phyloP scores from a whole-genome alignment of 2,329 filamentous ascomycete genomes.

The Cladophialophora immunda region DNA sequence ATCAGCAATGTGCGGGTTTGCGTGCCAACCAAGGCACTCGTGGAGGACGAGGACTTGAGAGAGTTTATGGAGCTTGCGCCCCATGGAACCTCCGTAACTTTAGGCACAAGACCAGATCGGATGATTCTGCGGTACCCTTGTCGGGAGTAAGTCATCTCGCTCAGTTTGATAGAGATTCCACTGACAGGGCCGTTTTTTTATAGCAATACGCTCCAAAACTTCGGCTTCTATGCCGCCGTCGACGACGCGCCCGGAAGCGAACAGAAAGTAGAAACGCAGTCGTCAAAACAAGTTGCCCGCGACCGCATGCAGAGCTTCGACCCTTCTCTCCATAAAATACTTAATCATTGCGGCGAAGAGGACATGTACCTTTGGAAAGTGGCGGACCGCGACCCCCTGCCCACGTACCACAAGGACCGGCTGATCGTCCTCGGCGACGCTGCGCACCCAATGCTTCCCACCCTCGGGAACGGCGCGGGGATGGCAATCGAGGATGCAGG shows the following conservation, averaged over 20 bases:
- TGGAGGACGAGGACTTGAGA: neutral
- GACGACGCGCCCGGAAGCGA: neutral
- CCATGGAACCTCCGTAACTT: neutral
- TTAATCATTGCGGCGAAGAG: slow-evolving; percentile 14
- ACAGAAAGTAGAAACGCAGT: slow-evolving; percentile 11
- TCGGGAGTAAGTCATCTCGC: slow-evolving; percentile 16
- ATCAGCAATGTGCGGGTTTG: slow-evolving; percentile 4
- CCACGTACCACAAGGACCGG: slow-evolving; percentile 43
- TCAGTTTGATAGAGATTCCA: neutral
- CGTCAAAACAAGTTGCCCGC: slow-evolving; percentile 20
- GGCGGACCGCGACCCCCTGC: slow-evolving; percentile 28
- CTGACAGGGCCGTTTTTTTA: neutral
- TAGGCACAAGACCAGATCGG: slow-evolving; percentile 12
- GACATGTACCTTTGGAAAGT: slow-evolving; percentile 19
- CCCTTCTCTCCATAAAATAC: slow-evolving; percentile 16
- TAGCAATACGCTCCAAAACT: neutral
- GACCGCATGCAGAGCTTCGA: slow-evolving; percentile 18
- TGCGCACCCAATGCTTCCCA: slow-evolving; percentile 50
- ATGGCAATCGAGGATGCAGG: slow-evolving; percentile 50
- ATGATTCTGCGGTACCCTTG: slow-evolving; percentile 23
- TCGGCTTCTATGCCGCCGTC: neutral
- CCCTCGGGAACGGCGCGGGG: slow-evolving; percentile 49
- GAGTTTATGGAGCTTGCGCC: slow-evolving; percentile 1
- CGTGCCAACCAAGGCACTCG: neutral
- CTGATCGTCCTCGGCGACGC: slow-evolving; percentile 51